phyloP scores from a whole-genome alignment of 768 basidiomycete genomes.

The Termitomyces sp. region DNA sequence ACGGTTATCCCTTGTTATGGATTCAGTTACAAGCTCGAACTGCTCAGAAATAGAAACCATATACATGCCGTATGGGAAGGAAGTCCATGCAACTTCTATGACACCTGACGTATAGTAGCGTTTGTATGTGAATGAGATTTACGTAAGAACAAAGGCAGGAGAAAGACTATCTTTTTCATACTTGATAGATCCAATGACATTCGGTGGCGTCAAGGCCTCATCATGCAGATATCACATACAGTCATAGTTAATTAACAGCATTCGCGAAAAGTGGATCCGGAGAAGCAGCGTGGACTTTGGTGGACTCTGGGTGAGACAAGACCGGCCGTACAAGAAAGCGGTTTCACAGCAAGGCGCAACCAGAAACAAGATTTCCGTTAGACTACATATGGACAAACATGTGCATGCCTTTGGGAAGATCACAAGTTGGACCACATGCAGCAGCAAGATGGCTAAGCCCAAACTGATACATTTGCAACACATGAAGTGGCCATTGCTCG shows the following conservation, averaged over 20 bases:
- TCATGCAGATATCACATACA: not conserved
- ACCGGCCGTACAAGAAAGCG: not conserved
- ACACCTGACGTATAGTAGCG: not conserved
- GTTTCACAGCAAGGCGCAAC: not conserved
- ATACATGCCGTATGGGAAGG: not conserved
- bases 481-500: not conserved
- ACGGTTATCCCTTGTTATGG: not conserved
- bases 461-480: slow-evolving; percentile 1
- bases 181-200: not conserved
- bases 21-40: not conserved
- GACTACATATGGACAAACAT: slow-evolving; percentile 1
- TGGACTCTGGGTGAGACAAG: not conserved
- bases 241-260: not conserved
- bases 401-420: slow-evolving; percentile 8
- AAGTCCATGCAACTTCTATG: not conserved
- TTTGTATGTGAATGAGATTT: not conserved
- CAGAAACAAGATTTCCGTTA: not conserved
- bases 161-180: not conserved
- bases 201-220: not conserved
- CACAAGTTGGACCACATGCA: not conserved
- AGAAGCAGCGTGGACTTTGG: not conserved
- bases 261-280: not conserved
- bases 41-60: not conserved
- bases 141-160: not conserved
- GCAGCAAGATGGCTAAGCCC: not conserved